Base-by-base conservation (phyloP, 169 alveolate species). In the Perkinsus chesapeaki region DNA sequence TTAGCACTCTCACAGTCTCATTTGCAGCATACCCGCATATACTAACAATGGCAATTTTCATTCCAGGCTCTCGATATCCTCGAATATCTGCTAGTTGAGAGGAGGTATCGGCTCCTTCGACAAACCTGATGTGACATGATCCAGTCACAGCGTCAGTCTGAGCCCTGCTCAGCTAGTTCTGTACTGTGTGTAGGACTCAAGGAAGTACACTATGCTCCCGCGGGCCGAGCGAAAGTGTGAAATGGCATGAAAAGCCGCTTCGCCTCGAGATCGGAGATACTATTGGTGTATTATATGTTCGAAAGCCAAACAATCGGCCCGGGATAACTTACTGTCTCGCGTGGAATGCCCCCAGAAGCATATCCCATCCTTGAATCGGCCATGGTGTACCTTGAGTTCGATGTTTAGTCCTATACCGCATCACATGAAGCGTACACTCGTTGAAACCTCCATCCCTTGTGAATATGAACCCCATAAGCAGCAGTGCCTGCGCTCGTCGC, bases 311-410 rank as follows among this genome's bases (percentile, higher is more conserved):
- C n/a, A n/a, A n/a, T n/a, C n/a, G n/a, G n/a, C n/a, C n/a, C n/a
- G n/a, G n/a, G n/a, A 91, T 16, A 3, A 38, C 39, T 47, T 38
- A 47, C 60, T 38, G 72, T 60, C 39, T 47, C 0, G 92, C 92
- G 27, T 38, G 72, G 31, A 91, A 60, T 9, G 72, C 92, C 0
- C 72, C 92, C 43, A 91, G 39, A 39, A 91, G 39, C 92, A 91
- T 91, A 37, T 91, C 92, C 92, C 92, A 73, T 0, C 91, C 92
- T 90, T 90, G 92, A 36, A 90, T 43, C 16, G 92, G 92, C 92
- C 92, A 90, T 0, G 92, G 92, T 20, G 92, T 90, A 39, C 92
- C 60, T 43, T 43, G 16, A 43, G 16, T 9, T 43, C 60, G 60
- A 5, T 16, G 23, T 9, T 43, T 43, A 43, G 23, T 43, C 60